A percentile compares a stretch with the other conserved stretches of the same genome.
Evolutionary conservation across 139 green algal species (phyloP).

Genomic region (Micractinium sp.): DNA sequence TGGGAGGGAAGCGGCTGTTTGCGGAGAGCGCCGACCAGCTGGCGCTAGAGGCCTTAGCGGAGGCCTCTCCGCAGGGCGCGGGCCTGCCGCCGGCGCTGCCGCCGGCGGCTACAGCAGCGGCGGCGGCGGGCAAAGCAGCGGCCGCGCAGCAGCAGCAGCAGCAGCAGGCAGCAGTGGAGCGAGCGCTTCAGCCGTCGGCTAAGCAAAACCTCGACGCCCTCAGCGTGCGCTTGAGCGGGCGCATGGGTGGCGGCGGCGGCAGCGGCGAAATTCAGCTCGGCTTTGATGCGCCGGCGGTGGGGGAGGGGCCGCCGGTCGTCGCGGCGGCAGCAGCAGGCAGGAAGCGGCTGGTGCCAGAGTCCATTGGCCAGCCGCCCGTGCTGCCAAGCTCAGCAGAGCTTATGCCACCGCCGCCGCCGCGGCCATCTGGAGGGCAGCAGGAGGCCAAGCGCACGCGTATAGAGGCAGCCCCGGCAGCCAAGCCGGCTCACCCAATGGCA

Average conservation of each 20-base stretch:
- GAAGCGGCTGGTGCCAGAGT: constrained; percentile 21
- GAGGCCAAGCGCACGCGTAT: constrained; percentile 14
- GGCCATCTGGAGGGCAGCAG: not conserved
- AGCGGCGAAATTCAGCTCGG: constrained; percentile 32
- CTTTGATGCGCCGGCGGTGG: constrained; percentile 29
- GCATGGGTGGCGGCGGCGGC: not conserved
- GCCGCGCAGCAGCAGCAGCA: not conserved
- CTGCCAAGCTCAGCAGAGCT: not conserved
- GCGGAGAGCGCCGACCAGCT: constrained; percentile 56
- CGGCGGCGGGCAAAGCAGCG: not conserved
- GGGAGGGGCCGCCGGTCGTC: not conserved
- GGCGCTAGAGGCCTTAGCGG: constrained; percentile 3
- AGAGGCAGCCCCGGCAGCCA: not conserved
- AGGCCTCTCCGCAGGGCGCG: not conserved
- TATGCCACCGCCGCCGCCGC: constrained; percentile 34
- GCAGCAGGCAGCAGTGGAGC: constrained; percentile 13
- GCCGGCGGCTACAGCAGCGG: not conserved
- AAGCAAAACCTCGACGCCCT: constrained; percentile 23
- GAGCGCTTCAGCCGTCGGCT: constrained; percentile 13
- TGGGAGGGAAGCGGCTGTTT: constrained; percentile 38
- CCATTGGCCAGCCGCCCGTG: not conserved
- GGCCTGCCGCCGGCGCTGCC: not conserved
- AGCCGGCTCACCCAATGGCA: not conserved
- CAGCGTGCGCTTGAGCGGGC: constrained; percentile 27
- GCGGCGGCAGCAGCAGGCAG: not conserved